A percentile compares a stretch with the other conserved stretches of the same genome.
phyloP scores from a whole-genome alignment of 2,329 filamentous ascomycete species.

The Fusarium floridanum region DNA sequence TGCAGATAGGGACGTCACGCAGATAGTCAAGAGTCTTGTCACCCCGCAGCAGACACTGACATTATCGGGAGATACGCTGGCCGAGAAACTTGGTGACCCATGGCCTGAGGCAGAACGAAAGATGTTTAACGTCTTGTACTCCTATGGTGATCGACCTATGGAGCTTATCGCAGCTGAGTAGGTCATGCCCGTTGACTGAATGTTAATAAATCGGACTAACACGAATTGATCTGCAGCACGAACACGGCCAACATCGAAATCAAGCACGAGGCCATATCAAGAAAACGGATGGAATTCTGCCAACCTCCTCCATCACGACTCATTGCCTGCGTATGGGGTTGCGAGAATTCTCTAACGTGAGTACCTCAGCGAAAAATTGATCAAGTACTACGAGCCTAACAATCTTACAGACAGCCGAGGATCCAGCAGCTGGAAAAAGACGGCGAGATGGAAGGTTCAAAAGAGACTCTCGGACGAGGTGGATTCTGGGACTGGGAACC shows the following conservation, averaged over 20 bases:
- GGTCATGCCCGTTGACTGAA: neutral
- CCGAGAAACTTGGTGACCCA: slow-evolving; percentile 16
- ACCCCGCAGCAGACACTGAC: slow-evolving; percentile 9
- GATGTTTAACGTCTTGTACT: slow-evolving; percentile 27
- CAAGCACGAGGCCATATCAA: slow-evolving; percentile 27
- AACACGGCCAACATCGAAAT: slow-evolving; percentile 17
- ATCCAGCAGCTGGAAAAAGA: slow-evolving; percentile 19
- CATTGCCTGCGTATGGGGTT: slow-evolving; percentile 23
- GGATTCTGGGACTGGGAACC: slow-evolving; percentile 24
- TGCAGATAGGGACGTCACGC: slow-evolving; percentile 22
- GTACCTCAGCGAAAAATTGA: neutral
- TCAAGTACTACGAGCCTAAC: neutral
- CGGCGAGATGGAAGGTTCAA: slow-evolving; percentile 19
- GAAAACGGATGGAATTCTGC: slow-evolving; percentile 24
- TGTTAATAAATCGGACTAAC: neutral
- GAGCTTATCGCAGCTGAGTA: slow-evolving; percentile 23
- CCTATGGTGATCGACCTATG: slow-evolving; percentile 22
- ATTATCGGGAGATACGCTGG: slow-evolving; percentile 7
- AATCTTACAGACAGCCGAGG: neutral
- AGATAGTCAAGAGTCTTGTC: slow-evolving; percentile 6
- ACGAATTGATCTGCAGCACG: neutral
- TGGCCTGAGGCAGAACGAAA: slow-evolving; percentile 22
- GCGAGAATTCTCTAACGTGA: slow-evolving; percentile 16
- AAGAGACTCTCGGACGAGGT: slow-evolving; percentile 2
- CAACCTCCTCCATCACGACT: slow-evolving; percentile 16